phyloP scores from a whole-genome alignment of 345 rosid species.

The Syzygium aromaticum region DNA sequence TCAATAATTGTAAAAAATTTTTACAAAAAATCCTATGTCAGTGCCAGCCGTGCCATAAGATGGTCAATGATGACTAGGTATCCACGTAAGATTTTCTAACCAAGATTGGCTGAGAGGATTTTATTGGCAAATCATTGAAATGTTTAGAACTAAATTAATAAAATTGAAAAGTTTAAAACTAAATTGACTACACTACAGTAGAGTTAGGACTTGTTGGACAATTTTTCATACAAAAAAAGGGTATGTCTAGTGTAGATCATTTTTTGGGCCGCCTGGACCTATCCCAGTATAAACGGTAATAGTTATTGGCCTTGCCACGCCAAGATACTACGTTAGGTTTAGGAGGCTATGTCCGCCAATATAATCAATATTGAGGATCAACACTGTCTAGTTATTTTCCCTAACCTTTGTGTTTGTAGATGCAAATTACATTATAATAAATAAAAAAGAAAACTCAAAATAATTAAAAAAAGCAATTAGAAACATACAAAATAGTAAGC shows the following conservation, averaged over 20 bases:
- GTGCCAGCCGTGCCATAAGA: not conserved
- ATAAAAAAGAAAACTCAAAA: not conserved
- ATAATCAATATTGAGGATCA: not conserved
- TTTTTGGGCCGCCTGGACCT: not conserved
- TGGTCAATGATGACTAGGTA: fast-evolving
- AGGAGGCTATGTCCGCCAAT: not conserved
- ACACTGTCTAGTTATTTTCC: not conserved
- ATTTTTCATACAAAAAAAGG: not conserved
- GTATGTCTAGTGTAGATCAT: not conserved
- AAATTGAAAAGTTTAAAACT: not conserved
- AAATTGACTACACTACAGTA: not conserved
- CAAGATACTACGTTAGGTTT: not conserved
- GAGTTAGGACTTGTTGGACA: not conserved
- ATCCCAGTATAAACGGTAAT: not conserved
- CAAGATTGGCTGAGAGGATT: not conserved
- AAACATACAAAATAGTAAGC: not conserved
- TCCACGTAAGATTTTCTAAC: not conserved
- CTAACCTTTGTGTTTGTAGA: not conserved
- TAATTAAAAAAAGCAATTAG: not conserved
- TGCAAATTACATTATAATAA: not conserved
- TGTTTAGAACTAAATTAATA: not conserved
- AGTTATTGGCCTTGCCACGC: not conserved
- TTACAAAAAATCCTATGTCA: not conserved
- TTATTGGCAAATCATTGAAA: not conserved
- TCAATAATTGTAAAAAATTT: too few species aligned